A percentile compares a stretch with the other conserved stretches of the same genome.
Conservation (phyloP, 495 filamentous ascomycete genomes). For the Friedmanniomyces simplex region DNA sequence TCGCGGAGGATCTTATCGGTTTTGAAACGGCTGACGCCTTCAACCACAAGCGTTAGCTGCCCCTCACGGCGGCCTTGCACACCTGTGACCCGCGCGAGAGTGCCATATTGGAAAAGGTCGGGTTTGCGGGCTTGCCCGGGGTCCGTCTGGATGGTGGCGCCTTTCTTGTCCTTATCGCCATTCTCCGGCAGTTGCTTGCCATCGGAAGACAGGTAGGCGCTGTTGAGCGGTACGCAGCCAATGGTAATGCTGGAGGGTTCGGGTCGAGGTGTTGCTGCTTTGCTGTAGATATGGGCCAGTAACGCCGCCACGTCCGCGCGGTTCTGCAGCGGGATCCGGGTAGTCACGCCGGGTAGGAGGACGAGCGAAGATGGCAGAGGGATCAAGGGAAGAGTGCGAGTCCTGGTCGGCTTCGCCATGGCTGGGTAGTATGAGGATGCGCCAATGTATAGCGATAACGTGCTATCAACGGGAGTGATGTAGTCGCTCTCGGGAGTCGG, state of each 20-base stretch:
- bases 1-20: slow-evolving; percentile 66
- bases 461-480: too few relatives aligned
- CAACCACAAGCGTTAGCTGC: slow-evolving; percentile 72
- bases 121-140: slow-evolving; percentile 53
- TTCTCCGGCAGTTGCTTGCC: slow-evolving; percentile 60
- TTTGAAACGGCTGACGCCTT: slow-evolving; percentile 68
- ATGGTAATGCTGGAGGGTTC: slow-evolving; percentile 59
- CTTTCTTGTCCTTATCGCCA: slow-evolving; percentile 36
- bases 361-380: slow-evolving; percentile 63
- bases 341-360: slow-evolving; percentile 68
- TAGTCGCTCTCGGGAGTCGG: too few relatives aligned
- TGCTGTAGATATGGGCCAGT: slow-evolving; percentile 63
- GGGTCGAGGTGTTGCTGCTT: slow-evolving; percentile 50
- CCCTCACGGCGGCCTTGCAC: slow-evolving; percentile 70
- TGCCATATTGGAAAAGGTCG: slow-evolving; percentile 67
- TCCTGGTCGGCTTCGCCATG: neutral
- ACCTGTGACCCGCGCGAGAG: slow-evolving; percentile 70
- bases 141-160: slow-evolving; percentile 39
- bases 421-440: neutral
- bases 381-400: slow-evolving; percentile 52
- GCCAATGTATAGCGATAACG: too few relatives aligned
- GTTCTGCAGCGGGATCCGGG: slow-evolving; percentile 64
- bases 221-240: slow-evolving; percentile 71
- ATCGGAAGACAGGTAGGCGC: slow-evolving; percentile 53
- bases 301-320: slow-evolving; percentile 76